Base-by-base conservation (phyloP, 139 green algal genomes). In the Dunaliella sp. region DNA sequence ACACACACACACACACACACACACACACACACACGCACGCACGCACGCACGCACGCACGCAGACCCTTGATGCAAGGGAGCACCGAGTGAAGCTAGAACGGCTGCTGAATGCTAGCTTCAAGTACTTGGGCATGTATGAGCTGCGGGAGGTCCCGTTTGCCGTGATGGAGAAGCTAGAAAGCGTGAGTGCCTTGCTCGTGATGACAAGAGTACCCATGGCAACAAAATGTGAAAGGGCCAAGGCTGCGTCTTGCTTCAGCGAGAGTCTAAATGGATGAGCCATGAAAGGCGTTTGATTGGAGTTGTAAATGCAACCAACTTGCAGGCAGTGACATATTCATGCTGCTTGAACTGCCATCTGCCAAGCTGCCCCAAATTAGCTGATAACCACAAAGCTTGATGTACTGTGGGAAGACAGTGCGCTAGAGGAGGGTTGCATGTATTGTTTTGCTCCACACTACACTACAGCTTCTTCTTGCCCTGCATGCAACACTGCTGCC, bases 71-170 rank as follows among this genome's bases (percentile, higher is more conserved):
- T 65, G 72, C 38, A 58, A 90, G 48, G 80, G 86, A 84, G 34
- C 38, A 89, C 38, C 88, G 89, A 81, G 77, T 89, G 26, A 83
- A 89, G 38, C 84, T 94, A 73, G 91, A 94, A 79, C 78, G 88
- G 30, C 88, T 94, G 82, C 86, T 94, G 77, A 85, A 86, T 22
- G 89, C 86, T 26, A 92, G 87, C 87, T 93, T 94, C 80, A 85
- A 86, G 25, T 95, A 93, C 83, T 81, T 94, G 81, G 90, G 92
- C 57, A 92, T 98, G 24, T 84, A 58, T 57, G 85, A 65, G 65
- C 79, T 73, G 58, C 76, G 26, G 37, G 82, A 91, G 85, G 88
- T 89, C 2, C 89, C 87, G 0, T 36, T 92, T 36, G 86, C 88
- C 0, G 89, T 91, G 1, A 91, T 91, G 88, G 90, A 92, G 33